These are phyloP conservation scores for Neophaeococcomyces mojaviensis DNA, from an alignment of 2,329 filamentous ascomycete species.

Conservation along the genomic window DNA sequence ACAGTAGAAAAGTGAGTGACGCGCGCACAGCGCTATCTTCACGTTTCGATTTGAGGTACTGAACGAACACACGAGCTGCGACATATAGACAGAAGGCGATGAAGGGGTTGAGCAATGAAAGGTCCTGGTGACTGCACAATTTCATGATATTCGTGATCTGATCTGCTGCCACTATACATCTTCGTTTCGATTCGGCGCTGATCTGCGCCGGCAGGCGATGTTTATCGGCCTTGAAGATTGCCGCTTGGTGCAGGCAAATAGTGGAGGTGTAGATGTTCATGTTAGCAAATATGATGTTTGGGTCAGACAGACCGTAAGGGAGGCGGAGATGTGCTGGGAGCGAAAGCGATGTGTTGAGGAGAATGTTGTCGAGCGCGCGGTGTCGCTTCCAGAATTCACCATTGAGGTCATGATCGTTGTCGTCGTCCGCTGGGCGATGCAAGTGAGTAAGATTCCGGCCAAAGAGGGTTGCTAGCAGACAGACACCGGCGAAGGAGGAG, in stretches of 20 bases:
- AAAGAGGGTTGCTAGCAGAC: conserved; percentile 81
- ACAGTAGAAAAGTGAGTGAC: conserved; percentile 81
- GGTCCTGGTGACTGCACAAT: conserved; percentile 83
- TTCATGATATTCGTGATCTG: conserved; percentile 94
- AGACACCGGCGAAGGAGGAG: conserved; percentile 70
- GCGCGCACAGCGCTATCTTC: conserved; percentile 70
- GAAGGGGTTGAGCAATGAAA: conserved; percentile 90
- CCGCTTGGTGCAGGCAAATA: conserved; percentile 95
- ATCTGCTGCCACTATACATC: conserved; percentile 87
- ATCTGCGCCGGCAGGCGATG: conserved; percentile 70
- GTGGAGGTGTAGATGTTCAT: conserved; percentile 96
- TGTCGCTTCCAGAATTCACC: conserved; percentile 96
- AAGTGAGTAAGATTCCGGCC: conserved; percentile 86
- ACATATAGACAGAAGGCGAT: conserved; percentile 94
- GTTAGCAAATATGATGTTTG: conserved; percentile 87
- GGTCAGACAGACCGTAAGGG: conserved; percentile 64
- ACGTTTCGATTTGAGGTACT: conserved; percentile 90
- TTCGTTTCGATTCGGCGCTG: conserved; percentile 79
- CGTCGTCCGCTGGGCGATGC: conserved; percentile 74
- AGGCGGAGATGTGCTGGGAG: conserved; percentile 76
- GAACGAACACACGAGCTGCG: conserved; percentile 88
- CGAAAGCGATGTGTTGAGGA: conserved; percentile 77
- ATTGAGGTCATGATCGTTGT: conserved; percentile 79
- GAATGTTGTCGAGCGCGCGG: conserved; percentile 76
- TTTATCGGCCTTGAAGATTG: conserved; percentile 94